These are phyloP conservation scores for Geotrichum fermentans DNA, from an alignment of 1,139 yeast genomes.

Conservation along the genomic window DNA sequence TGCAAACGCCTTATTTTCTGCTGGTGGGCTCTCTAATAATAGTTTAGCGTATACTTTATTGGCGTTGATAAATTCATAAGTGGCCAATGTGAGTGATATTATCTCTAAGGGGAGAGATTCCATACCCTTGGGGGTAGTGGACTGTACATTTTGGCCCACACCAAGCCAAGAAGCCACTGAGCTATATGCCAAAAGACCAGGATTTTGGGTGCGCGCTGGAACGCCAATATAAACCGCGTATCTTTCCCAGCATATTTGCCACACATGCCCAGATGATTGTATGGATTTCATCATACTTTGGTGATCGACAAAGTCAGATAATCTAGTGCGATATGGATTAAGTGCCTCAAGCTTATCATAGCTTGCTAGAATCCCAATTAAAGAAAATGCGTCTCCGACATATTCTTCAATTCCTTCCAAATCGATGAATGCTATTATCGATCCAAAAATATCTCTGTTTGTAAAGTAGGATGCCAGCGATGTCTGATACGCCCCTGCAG, in stretches of 20 bases:
- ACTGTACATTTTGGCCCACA: not conserved
- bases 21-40: constrained; percentile 30
- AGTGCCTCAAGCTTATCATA: constrained; percentile 37
- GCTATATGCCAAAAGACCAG: not conserved
- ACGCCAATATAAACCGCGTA: constrained; percentile 15
- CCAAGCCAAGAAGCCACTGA: constrained; percentile 12
- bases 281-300: constrained; percentile 36
- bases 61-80: constrained; percentile 38
- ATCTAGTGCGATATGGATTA: constrained; percentile 38
- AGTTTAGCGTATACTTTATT: constrained; percentile 37
- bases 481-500: constrained; percentile 37
- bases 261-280: constrained; percentile 31
- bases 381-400: constrained; percentile 37
- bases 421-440: constrained; percentile 36
- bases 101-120: constrained; percentile 28
- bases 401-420: constrained; percentile 25
- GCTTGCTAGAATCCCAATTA: constrained; percentile 39
- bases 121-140: not conserved
- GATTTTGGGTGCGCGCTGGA: not conserved
- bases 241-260: constrained; percentile 29
- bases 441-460: constrained; percentile 38
- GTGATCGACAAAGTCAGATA: constrained; percentile 41
- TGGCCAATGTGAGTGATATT: constrained; percentile 33
- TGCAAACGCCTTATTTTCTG: not conserved
- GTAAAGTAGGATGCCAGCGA: constrained; percentile 36